These are phyloP conservation scores for Ogataea paraovalis DNA, from an alignment of 805 yeast species.

Conservation along the genomic window DNA sequence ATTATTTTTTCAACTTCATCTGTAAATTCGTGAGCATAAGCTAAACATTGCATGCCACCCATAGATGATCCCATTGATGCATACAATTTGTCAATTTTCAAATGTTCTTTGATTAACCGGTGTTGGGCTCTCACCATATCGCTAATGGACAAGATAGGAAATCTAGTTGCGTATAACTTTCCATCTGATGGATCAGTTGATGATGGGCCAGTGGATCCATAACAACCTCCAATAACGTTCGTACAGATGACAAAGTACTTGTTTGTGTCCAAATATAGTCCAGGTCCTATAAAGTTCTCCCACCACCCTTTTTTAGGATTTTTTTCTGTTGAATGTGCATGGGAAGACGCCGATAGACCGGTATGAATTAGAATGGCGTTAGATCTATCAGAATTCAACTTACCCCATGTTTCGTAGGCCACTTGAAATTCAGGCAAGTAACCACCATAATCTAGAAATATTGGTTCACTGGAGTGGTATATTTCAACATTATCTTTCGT, in stretches of 20 bases:
- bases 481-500: conserved; percentile 61
- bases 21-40: conserved; percentile 81
- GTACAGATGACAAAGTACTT: conserved; percentile 83
- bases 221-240: conserved; percentile 91
- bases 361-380: conserved; percentile 84
- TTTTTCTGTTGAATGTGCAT: conserved; percentile 74
- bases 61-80: conserved; percentile 89
- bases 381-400: conserved; percentile 52
- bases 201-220: conserved; percentile 92
- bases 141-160: conserved; percentile 79
- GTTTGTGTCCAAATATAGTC: conserved; percentile 71
- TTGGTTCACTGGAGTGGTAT: conserved; percentile 51
- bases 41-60: conserved; percentile 99
- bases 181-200: conserved; percentile 67
- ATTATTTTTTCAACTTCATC: conserved; percentile 68
- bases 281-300: conserved; percentile 91
- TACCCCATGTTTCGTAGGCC: conserved; percentile 96
- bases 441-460: conserved; percentile 81
- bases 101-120: conserved; percentile 55
- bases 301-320: conserved; percentile 88
- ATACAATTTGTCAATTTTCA: conserved; percentile 60
- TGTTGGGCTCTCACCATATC: conserved; percentile 93
- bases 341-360: conserved; percentile 90
- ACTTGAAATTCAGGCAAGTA: conserved; percentile 65
- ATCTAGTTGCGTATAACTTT: conserved; percentile 74